Evolutionary conservation across 306 rosid genomes (phyloP).

Genomic region (Cicer bijugum): DNA sequence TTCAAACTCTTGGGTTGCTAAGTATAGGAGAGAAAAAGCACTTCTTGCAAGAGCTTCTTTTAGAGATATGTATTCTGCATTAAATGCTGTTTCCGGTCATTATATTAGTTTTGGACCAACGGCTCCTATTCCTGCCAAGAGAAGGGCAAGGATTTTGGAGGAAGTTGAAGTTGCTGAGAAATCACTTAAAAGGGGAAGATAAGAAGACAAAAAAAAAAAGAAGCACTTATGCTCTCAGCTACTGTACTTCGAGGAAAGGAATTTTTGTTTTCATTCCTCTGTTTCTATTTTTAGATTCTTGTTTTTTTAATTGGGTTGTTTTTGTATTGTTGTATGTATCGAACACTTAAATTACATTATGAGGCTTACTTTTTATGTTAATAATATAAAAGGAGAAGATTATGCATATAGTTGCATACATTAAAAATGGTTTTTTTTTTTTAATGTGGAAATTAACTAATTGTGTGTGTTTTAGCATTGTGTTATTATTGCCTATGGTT

Average conservation of each 20-base stretch:
- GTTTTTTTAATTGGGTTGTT: not conserved
- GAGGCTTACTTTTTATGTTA: slow-evolving; percentile 43
- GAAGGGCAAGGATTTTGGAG: slow-evolving; percentile 81
- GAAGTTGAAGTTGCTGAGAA: slow-evolving; percentile 88
- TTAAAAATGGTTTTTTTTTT: not conserved
- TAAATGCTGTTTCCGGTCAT: slow-evolving; percentile 91
- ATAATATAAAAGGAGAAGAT: slow-evolving; percentile 38
- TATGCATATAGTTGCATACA: not conserved
- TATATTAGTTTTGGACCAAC: slow-evolving; percentile 94
- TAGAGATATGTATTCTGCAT: slow-evolving; percentile 86
- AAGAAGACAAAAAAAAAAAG: not conserved
- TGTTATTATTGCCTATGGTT: too few species aligned
- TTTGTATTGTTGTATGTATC: slow-evolving; percentile 34
- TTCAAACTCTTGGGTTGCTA: slow-evolving; percentile 93
- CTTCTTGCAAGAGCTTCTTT: slow-evolving; percentile 81
- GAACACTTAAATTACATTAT: slow-evolving; percentile 13
- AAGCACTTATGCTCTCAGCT: not conserved
- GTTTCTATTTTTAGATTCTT: not conserved
- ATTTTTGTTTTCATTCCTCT: slow-evolving; percentile 12
- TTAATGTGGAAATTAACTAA: not conserved
- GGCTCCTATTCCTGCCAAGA: slow-evolving; percentile 87
- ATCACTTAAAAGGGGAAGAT: slow-evolving; percentile 84
- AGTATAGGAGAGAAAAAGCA: slow-evolving; percentile 81
- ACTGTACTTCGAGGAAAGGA: slow-evolving; percentile 28
- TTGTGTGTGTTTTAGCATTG: not conserved